phyloP scores from a whole-genome alignment of 164 flowering plant genomes.

The Cinnamomum chago region DNA sequence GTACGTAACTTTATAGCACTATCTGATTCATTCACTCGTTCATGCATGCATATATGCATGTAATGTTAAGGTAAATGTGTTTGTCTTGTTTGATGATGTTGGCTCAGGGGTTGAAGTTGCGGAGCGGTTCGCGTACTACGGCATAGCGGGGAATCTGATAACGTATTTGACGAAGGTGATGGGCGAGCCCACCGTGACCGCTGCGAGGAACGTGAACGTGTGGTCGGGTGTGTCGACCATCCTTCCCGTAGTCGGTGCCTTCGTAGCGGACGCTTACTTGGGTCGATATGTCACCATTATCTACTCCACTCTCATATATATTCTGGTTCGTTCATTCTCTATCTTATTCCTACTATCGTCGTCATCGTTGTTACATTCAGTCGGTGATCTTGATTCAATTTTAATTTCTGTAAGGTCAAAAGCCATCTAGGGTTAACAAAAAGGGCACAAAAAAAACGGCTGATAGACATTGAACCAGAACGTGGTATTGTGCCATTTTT shows the following conservation, averaged over 20 bases:
- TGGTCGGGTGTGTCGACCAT: slow-evolving; percentile 18
- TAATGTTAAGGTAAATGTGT: background rate
- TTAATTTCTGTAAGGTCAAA: no score
- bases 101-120: slow-evolving; percentile 12
- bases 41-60: background rate
- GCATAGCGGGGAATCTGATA: slow-evolving; percentile 11
- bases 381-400: no score
- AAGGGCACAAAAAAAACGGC: no score
- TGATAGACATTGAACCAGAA: no score
- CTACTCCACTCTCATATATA: slow-evolving; percentile 9
- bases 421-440: no score
- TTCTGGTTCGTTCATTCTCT: slow-evolving; percentile 5
- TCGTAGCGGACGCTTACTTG: slow-evolving; percentile 16
- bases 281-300: slow-evolving; percentile 13
- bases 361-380: no score
- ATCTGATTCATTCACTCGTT: background rate
- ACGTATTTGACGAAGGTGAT: slow-evolving; percentile 11
- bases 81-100: background rate
- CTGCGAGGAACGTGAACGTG: slow-evolving; percentile 14
- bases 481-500: no score
- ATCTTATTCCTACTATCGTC: no score
- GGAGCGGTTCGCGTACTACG: slow-evolving; percentile 17
- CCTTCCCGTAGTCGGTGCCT: slow-evolving; percentile 15
- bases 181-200: slow-evolving; percentile 1
- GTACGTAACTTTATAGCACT: background rate